Conservation (phyloP, 169 alveolate species). For the Plasmodium vivax region DNA sequence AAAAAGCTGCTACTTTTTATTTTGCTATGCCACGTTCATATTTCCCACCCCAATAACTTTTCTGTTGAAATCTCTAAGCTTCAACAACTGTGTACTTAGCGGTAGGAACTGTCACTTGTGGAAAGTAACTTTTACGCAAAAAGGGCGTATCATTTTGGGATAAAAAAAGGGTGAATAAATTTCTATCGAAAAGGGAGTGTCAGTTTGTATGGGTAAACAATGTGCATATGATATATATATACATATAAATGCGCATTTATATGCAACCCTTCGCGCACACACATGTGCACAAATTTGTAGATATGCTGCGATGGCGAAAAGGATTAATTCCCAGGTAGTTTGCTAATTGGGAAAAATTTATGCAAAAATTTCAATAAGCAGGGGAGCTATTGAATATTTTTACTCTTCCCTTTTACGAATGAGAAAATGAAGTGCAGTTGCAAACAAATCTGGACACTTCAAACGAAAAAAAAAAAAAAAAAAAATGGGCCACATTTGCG, state of each 20-base stretch:
- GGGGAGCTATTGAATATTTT: neutral
- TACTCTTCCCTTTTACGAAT: neutral
- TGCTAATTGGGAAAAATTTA: constrained; percentile 6
- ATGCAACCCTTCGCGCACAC: neutral
- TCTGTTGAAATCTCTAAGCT: neutral
- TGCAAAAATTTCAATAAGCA: neutral
- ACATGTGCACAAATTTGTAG: neutral
- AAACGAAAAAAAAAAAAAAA: neutral
- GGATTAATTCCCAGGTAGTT: neutral
- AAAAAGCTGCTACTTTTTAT: neutral
- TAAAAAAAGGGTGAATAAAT: constrained; percentile 1
- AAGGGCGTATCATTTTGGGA: constrained; percentile 1
- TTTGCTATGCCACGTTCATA: neutral
- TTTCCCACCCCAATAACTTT: neutral
- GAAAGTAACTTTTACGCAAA: constrained; percentile 3
- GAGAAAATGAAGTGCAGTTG: constrained; percentile 16
- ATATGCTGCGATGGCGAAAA: neutral
- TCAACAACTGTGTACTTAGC: constrained; percentile 25
- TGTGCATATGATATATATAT: constrained; percentile 22
- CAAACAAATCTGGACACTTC: neutral
- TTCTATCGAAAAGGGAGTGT: constrained; percentile 6
- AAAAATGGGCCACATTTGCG: neutral
- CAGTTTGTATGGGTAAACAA: constrained; percentile 6
- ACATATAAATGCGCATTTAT: neutral
- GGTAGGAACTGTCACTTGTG: constrained; percentile 13